phyloP scores from a whole-genome alignment of 2,329 filamentous ascomycete species.

The Exophiala mesophila region DNA sequence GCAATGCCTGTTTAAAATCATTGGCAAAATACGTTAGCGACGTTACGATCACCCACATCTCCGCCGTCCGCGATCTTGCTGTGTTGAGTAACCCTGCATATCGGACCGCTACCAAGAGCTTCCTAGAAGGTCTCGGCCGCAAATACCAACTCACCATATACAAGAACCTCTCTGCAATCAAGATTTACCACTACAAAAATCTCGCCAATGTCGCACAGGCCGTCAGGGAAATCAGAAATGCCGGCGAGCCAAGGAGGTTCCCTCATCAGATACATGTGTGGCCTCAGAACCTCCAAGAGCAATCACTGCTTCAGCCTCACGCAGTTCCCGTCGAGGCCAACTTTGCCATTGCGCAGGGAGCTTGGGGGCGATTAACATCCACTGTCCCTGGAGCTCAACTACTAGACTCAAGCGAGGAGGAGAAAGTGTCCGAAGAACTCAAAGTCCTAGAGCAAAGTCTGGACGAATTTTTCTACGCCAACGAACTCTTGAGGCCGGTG shows the following conservation, averaged over 20 bases:
- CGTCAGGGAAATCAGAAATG: constrained; percentile 14
- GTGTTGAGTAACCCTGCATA: constrained; percentile 6
- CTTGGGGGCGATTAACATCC: too few species aligned
- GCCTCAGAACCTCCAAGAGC: neutral
- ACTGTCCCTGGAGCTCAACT: neutral
- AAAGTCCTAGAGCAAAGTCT: neutral
- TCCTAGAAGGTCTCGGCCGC: constrained; percentile 11
- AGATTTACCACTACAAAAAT: constrained; percentile 7
- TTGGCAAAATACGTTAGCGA: too few species aligned
- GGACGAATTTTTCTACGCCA: neutral
- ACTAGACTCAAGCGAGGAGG: neutral
- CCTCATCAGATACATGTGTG: constrained; percentile 2
- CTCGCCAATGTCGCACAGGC: constrained; percentile 12
- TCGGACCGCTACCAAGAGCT: constrained; percentile 4
- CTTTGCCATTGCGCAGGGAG: constrained; percentile 5
- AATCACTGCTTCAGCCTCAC: constrained; percentile 5
- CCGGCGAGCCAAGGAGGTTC: constrained; percentile 1
- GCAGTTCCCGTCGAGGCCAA: constrained; percentile 11
- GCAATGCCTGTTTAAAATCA: too few species aligned
- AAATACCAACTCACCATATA: constrained; percentile 16
- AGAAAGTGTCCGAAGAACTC: neutral
- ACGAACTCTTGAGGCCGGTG: neutral
- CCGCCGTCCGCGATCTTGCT: too few species aligned
- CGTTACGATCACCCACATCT: too few species aligned
- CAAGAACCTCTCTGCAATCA: constrained; percentile 4